These are phyloP conservation scores for Lotmaria passim DNA, from an alignment of 208 protist species.

Conservation along the genomic window DNA sequence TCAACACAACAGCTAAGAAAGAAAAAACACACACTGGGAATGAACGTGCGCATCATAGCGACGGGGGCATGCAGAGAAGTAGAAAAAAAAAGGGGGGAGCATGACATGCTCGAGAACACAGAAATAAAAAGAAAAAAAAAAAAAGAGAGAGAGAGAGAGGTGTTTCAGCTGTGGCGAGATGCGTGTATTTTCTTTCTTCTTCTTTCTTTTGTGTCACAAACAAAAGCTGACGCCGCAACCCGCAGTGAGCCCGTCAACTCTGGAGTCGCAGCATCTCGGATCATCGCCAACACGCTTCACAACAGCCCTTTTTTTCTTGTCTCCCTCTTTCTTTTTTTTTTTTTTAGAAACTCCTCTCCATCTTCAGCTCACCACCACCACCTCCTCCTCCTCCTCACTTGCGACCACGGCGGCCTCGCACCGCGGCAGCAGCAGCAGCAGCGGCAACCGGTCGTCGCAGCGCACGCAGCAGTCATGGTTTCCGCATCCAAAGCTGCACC, in stretches of 20 bases:
- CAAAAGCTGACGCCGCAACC: no score
- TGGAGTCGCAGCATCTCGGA: not conserved
- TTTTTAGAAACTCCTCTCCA: not conserved
- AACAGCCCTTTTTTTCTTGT: not conserved
- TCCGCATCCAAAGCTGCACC: slow-evolving; percentile 85
- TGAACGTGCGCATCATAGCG: slow-evolving; percentile 2
- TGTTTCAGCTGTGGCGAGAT: no score
- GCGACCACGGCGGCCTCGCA: not conserved
- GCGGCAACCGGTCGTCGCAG: slow-evolving; percentile 32
- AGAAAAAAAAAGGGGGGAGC: slow-evolving; percentile 8
- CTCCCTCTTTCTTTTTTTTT: not conserved
- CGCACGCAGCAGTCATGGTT: slow-evolving; percentile 42
- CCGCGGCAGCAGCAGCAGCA: slow-evolving; percentile 19
- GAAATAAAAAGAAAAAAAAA: slow-evolving; percentile 15
- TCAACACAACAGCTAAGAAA: not conserved
- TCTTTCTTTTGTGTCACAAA: slow-evolving; percentile 2
- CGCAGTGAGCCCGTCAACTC: no score
- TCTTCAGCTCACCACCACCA: not conserved
- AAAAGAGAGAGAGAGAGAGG: no score
- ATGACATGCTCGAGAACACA: not conserved
- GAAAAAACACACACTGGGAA: not conserved
- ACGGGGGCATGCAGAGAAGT: not conserved
- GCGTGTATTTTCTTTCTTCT: no score
- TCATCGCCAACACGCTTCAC: not conserved
- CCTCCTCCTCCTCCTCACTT: not conserved